phyloP scores from a whole-genome alignment of 2,329 filamentous ascomycete species.

The Trichoderma citrinoviride region DNA sequence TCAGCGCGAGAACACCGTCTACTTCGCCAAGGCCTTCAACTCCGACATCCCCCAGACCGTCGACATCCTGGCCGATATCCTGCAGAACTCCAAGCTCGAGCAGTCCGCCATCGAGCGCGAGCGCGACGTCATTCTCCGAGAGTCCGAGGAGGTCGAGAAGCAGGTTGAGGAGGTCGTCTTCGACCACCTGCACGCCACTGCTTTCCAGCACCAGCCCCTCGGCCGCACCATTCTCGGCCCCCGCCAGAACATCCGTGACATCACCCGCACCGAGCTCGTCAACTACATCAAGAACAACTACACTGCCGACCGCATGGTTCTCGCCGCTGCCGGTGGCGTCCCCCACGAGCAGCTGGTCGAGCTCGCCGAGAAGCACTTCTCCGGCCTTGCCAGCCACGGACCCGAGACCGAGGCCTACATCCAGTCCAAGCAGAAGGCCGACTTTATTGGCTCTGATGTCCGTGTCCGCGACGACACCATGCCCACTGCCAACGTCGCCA shows the following conservation, averaged over 20 bases:
- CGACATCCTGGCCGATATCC: constrained; percentile 97
- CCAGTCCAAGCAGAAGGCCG: constrained; percentile 81
- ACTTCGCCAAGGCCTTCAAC: constrained; percentile 99
- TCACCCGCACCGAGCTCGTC: constrained; percentile 83
- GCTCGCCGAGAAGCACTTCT: constrained; percentile 95
- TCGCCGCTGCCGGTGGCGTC: constrained; percentile 91
- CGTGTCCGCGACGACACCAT: constrained; percentile 94
- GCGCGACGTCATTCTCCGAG: constrained; percentile 96
- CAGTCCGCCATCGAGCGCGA: constrained; percentile 89
- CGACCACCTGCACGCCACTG: constrained; percentile 97
- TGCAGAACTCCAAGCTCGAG: constrained; percentile 99
- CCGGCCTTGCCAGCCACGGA: constrained; percentile 70
- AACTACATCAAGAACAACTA: constrained; percentile 99
- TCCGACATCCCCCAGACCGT: constrained; percentile 93
- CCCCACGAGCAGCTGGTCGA: constrained; percentile 92
- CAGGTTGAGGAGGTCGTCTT: constrained; percentile 99
- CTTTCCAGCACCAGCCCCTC: constrained; percentile 92
- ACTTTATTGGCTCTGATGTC: constrained; percentile 96
- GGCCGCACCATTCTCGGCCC: constrained; percentile 97
- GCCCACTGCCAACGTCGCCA: constrained; percentile 93
- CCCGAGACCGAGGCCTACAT: constrained; percentile 72
- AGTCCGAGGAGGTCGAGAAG: constrained; percentile 99
- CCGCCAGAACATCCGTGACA: constrained; percentile 96
- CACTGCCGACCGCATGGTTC: constrained; percentile 98
- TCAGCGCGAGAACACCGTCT: constrained; percentile 97